Percentiles rank a stretch among this genome's conserved stretches.
Evolutionary conservation across 371 early-diverging fungal species (phyloP).

Genomic region (Mucor mucedo): DNA sequence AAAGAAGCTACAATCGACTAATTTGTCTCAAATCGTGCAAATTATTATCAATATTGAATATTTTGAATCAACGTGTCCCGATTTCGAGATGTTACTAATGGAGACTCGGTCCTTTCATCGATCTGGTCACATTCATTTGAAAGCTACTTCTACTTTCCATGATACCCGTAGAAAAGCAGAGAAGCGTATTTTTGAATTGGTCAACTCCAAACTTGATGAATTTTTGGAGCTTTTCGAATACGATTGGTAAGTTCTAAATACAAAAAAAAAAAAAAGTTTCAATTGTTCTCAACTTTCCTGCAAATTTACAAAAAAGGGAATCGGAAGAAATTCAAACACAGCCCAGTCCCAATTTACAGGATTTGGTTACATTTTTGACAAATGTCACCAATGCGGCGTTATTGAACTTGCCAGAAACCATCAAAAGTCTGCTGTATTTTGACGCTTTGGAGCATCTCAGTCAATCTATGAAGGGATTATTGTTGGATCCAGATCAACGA

Average conservation of each 20-base stretch:
- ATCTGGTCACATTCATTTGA: conserved; percentile 65
- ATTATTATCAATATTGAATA: conserved; percentile 84
- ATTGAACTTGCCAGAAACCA: conserved; percentile 68
- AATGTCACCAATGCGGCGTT: conserved; percentile 76
- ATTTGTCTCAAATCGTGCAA: conserved; percentile 80
- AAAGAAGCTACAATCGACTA: conserved; percentile 68
- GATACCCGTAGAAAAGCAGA: conserved; percentile 78
- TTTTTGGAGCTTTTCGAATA: conserved; percentile 83
- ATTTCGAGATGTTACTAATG: conserved; percentile 80
- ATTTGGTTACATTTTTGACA: conserved; percentile 73
- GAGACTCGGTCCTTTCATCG: conserved; percentile 69
- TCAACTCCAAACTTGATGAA: conserved; percentile 83
- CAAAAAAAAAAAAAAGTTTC: conserved; percentile 7
- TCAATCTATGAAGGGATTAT: conserved; percentile 60
- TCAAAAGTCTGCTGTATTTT: conserved; percentile 74
- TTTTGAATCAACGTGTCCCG: conserved; percentile 75
- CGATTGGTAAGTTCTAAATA: conserved; percentile 64
- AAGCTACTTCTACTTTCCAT: conserved; percentile 73
- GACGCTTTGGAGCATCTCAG: conserved; percentile 81
- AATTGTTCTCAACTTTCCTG: not conserved
- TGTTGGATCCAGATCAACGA: conserved; percentile 68
- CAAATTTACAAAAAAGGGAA: conserved; percentile 7
- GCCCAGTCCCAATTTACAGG: conserved; percentile 74
- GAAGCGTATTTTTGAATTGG: conserved; percentile 79
- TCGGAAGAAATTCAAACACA: conserved; percentile 42